Evolutionary conservation across 176 grass and related monocot genomes (phyloP).

Genomic region (Cymbopogon citratus): DNA sequence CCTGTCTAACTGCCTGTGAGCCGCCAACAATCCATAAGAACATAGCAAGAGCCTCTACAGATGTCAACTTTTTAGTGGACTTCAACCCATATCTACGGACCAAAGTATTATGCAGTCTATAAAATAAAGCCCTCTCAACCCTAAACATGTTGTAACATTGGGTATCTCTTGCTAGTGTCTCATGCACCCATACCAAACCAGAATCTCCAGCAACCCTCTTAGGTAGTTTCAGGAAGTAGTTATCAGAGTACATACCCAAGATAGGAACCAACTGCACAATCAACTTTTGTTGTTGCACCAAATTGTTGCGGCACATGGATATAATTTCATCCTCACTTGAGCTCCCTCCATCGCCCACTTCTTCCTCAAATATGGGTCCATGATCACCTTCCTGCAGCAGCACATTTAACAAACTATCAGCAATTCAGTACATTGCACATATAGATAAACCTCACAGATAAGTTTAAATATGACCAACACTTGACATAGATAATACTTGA

Average conservation of each 20-base stretch:
- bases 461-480: background rate
- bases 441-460: no score
- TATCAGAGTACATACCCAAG: no score
- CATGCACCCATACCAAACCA: no score
- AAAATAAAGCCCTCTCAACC: background rate
- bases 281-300: background rate
- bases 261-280: no score
- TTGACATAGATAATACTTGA: no score
- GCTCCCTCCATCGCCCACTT: background rate
- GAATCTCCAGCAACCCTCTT: no score
- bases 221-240: no score
- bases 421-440: no score
- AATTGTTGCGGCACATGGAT: background rate
- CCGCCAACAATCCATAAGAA: background rate
- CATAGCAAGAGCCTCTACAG: background rate
- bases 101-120: background rate
- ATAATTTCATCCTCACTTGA: background rate
- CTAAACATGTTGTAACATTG: background rate
- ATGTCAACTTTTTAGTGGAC: background rate
- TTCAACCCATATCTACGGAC: background rate
- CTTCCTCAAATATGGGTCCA: background rate
- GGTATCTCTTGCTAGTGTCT: no score
- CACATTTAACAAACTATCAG: no score
- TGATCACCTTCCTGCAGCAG: no score
- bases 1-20: background rate